A percentile compares a stretch with the other conserved stretches of the same genome.
phyloP scores from a whole-genome alignment of 78 protist genomes.

The Cyanophora paradoxa region DNA sequence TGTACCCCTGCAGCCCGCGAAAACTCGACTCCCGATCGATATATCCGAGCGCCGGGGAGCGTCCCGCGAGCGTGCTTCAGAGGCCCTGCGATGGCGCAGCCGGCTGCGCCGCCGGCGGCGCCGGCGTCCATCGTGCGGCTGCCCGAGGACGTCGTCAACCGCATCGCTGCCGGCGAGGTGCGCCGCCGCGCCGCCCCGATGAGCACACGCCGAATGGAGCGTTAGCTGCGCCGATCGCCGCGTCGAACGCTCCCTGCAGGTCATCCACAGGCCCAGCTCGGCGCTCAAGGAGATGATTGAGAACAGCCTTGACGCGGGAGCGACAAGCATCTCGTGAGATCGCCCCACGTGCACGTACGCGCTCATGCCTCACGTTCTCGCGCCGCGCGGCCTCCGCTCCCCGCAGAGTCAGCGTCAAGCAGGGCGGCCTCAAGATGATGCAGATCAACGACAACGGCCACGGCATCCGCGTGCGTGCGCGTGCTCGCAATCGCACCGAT shows the following conservation, averaged over 20 bases:
- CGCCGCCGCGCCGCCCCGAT: neutral
- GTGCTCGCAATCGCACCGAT: no score
- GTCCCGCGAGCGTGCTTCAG: no score
- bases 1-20: no score
- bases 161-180: conserved; percentile 71
- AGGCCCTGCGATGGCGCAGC: no score
- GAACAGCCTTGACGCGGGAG: conserved; percentile 60
- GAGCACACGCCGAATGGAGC: neutral
- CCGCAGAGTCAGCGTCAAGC: conserved; percentile 4
- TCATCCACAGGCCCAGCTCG: conserved; percentile 40
- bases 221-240: neutral
- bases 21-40: no score
- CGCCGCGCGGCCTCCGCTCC: no score
- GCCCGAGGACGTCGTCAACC: conserved; percentile 15
- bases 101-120: no score
- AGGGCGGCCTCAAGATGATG: conserved; percentile 51
- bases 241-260: neutral
- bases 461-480: no score
- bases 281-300: conserved; percentile 59
- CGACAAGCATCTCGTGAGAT: conserved; percentile 32
- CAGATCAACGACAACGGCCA: conserved; percentile 51
- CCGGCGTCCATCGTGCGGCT: conserved; percentile 24
- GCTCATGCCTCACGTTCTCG: no score
- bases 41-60: no score
- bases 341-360: no score